Conservation (phyloP, 2,329 filamentous ascomycete genomes). For the Xylariaceae sp. region DNA sequence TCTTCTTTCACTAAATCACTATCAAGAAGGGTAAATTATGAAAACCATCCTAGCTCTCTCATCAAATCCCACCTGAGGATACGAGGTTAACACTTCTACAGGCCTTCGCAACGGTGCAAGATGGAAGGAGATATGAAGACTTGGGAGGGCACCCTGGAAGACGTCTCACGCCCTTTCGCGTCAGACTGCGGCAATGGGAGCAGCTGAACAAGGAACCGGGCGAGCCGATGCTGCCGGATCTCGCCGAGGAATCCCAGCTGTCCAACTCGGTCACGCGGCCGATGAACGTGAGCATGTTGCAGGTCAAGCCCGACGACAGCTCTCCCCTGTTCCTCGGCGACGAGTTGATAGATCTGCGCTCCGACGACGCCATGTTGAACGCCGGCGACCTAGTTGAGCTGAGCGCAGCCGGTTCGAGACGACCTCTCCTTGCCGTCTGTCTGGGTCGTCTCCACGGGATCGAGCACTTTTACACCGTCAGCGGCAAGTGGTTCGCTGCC, state of each 20-base stretch:
- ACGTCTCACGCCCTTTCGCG: too few species aligned
- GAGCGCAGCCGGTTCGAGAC: conserved; percentile 35
- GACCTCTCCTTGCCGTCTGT: conserved; percentile 47
- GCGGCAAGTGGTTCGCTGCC: conserved; percentile 46
- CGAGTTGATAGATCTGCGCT: conserved; percentile 33
- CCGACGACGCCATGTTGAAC: conserved; percentile 27
- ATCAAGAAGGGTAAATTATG: conserved; percentile 24
- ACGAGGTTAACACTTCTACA: conserved; percentile 12
- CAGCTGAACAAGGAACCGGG: conserved; percentile 29
- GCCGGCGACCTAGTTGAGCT: conserved; percentile 50
- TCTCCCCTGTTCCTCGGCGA: conserved; percentile 32
- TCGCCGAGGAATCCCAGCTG: conserved; percentile 23
- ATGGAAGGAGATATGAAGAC: conserved; percentile 8
- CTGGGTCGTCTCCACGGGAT: conserved; percentile 46
- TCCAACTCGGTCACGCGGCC: conserved; percentile 34
- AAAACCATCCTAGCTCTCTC: conserved; percentile 1
- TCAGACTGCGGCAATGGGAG: conserved; percentile 39
- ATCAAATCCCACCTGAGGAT: conserved; percentile 4
- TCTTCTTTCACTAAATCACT: conserved; percentile 6
- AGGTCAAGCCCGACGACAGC: conserved; percentile 25
- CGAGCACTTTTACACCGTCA: conserved; percentile 50
- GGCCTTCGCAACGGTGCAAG: conserved; percentile 26
- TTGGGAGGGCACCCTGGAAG: background rate
- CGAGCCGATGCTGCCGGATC: conserved; percentile 26
- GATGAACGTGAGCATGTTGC: conserved; percentile 27